Evolutionary conservation across 352 stramenopile species (phyloP).

Genomic region (Phytophthora sansomeana): DNA sequence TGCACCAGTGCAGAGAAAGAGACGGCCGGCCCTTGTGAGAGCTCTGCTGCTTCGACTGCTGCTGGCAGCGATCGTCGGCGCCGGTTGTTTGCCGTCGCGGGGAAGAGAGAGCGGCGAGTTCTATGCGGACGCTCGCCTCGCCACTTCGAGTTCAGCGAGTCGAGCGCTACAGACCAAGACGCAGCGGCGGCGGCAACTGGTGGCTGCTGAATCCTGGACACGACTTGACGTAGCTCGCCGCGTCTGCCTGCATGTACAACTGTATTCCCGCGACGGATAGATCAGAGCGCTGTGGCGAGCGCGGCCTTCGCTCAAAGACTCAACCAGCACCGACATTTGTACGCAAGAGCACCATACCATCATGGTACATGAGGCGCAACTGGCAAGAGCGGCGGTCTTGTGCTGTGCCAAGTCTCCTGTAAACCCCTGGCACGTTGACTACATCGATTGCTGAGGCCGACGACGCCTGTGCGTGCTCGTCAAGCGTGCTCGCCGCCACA

Average conservation of each 20-base stretch:
- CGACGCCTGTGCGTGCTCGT: slow-evolving; percentile 22
- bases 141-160: slow-evolving; percentile 9
- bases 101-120: slow-evolving; percentile 20
- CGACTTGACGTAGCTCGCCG: slow-evolving; percentile 33
- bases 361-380: slow-evolving; percentile 31
- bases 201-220: slow-evolving; percentile 30
- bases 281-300: slow-evolving; percentile 25
- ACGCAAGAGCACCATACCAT: not conserved
- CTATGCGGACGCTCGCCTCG: slow-evolving; percentile 2
- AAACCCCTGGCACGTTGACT: slow-evolving; percentile 16
- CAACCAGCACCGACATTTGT: not conserved
- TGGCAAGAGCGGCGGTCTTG: slow-evolving; percentile 21
- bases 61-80: not conserved
- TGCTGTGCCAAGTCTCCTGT: slow-evolving; percentile 6
- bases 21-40: slow-evolving; percentile 26
- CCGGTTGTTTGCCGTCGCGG: slow-evolving; percentile 2
- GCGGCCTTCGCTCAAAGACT: slow-evolving; percentile 24
- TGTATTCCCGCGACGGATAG: slow-evolving; percentile 5
- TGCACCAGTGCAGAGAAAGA: slow-evolving; percentile 41
- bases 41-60: slow-evolving; percentile 29
- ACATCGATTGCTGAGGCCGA: slow-evolving; percentile 29
- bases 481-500: slow-evolving; percentile 23
- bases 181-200: slow-evolving; percentile 2
- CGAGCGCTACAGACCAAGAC: slow-evolving; percentile 1
- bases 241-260: slow-evolving; percentile 26